These are phyloP conservation scores for Fraxinus nigra DNA, from an alignment of 305 asterid genomes.

Conservation along the genomic window DNA sequence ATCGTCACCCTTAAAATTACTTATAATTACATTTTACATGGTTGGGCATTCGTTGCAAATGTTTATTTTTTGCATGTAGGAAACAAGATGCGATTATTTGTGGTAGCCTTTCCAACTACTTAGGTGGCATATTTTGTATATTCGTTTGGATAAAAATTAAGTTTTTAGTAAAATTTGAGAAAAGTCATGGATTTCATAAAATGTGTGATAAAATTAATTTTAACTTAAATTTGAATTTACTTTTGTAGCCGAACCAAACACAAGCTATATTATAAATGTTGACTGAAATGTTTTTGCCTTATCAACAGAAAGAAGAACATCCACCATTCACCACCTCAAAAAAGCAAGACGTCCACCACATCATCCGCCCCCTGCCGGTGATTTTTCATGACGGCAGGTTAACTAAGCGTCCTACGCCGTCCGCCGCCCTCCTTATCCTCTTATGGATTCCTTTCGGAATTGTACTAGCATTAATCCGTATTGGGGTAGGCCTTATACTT, in stretches of 20 bases:
- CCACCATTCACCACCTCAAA: slow-evolving; percentile 31
- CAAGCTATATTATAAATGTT: too few relatives aligned
- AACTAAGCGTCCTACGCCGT: slow-evolving; percentile 68
- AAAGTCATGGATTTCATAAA: too few relatives aligned
- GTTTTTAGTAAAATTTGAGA: too few relatives aligned
- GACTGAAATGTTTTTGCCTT: background rate
- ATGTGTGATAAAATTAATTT: too few relatives aligned
- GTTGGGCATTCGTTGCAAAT: background rate
- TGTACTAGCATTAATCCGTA: slow-evolving; percentile 54
- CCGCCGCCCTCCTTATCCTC: slow-evolving; percentile 55
- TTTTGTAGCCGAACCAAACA: too few relatives aligned
- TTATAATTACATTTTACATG: background rate
- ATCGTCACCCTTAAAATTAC: background rate
- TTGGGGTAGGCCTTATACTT: slow-evolving; percentile 43
- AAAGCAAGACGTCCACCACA: slow-evolving; percentile 2
- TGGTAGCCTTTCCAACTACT: too few relatives aligned
- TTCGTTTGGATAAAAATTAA: too few relatives aligned
- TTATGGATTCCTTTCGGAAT: slow-evolving; percentile 77
- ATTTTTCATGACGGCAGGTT: slow-evolving; percentile 92
- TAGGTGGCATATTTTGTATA: too few relatives aligned
- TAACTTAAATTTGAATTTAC: too few relatives aligned
- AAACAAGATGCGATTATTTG: too few relatives aligned
- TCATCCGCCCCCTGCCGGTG: slow-evolving; percentile 63
- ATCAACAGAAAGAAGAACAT: slow-evolving; percentile 40
- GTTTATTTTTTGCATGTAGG: background rate